Base-by-base conservation (phyloP, 495 filamentous ascomycete genomes). In the Aspergillus haitiensis region DNA sequence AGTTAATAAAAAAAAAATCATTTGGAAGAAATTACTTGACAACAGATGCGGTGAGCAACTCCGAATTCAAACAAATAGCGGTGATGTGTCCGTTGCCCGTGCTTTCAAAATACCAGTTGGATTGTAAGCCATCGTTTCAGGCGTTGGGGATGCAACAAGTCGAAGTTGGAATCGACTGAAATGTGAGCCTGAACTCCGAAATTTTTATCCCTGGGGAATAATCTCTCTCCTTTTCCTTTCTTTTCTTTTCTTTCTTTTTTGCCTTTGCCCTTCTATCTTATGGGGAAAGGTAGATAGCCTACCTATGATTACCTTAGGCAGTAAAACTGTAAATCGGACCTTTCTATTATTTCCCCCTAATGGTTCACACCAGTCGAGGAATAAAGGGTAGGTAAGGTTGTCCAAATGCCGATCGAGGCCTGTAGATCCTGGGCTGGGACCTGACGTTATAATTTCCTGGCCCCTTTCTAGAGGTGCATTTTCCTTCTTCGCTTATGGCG, bases 1-100 rank as follows among this genome's bases (percentile, higher is more conserved):
- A 27, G 8, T 32, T 18, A 47, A 47, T 7, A 18, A 47, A 47
- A 6, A 21, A 21, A 10, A 3, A 21, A 47, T 18, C 13, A 46
- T 7, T 18, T 18, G 27, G 11, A 16, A 47, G 16, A 18, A 37
- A 11, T 10, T 32, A 31, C 21, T 34, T 52, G 16, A 12, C 31
- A 47, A 32, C 55, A 11, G 55, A 62, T 62, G 69, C 68, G 45
- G 71, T 71, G 50, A 72, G 65, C 39, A 63, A 47, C 51, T 56
- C 64, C 45, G 56, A 56, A 52, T 50, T 56, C 33, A 44, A 57
- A 50, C 42, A 61, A 63, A 58, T 60, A 46, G 64, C 60, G 61
- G 65, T 62, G 61, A 60, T 64, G 61, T 35, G 51, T 59, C 53
- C 46, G 56, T 52, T 47, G 46, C 45, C 50, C 58, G 48, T 51